Evolutionary conservation across 768 basidiomycete species (phyloP).

Genomic region (Asterophora parasitica): DNA sequence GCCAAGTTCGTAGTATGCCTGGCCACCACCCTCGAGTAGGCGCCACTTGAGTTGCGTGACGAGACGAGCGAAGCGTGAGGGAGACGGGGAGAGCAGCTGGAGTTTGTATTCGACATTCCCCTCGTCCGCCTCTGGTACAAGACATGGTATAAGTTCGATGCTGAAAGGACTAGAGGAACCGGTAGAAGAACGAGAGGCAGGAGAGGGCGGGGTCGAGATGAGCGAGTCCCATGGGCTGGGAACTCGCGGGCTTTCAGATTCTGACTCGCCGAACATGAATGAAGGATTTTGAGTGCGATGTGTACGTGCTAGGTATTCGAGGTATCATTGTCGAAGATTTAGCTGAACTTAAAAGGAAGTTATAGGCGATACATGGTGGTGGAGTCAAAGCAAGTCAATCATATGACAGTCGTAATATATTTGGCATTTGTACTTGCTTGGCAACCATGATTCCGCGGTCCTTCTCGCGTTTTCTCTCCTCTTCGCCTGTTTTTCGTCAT

Average conservation of each 20-base stretch:
- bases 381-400: slow-evolving; percentile 16
- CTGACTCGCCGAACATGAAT: slow-evolving; percentile 79
- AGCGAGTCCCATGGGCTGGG: slow-evolving; percentile 82
- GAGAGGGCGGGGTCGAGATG: slow-evolving; percentile 49
- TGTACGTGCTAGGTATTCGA: slow-evolving; percentile 26
- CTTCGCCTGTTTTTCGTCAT: slow-evolving; percentile 8
- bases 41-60: slow-evolving; percentile 97
- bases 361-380: slow-evolving; percentile 8
- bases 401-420: too few relatives aligned
- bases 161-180: slow-evolving; percentile 28
- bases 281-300: background rate
- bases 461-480: slow-evolving; percentile 9
- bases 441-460: background rate
- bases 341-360: background rate
- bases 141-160: slow-evolving; percentile 47
- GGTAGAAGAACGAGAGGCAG: slow-evolving; percentile 26
- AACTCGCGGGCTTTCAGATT: slow-evolving; percentile 74
- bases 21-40: slow-evolving; percentile 77
- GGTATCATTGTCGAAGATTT: slow-evolving; percentile 23
- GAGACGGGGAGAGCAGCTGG: slow-evolving; percentile 75
- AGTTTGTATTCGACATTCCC: slow-evolving; percentile 96
- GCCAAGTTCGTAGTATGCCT: slow-evolving; percentile 78
- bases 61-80: slow-evolving; percentile 72
- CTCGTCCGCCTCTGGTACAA: slow-evolving; percentile 75
- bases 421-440: background rate